Evolutionary conservation across 768 basidiomycete genomes (phyloP).

Genomic region (Calocera viscosa): DNA sequence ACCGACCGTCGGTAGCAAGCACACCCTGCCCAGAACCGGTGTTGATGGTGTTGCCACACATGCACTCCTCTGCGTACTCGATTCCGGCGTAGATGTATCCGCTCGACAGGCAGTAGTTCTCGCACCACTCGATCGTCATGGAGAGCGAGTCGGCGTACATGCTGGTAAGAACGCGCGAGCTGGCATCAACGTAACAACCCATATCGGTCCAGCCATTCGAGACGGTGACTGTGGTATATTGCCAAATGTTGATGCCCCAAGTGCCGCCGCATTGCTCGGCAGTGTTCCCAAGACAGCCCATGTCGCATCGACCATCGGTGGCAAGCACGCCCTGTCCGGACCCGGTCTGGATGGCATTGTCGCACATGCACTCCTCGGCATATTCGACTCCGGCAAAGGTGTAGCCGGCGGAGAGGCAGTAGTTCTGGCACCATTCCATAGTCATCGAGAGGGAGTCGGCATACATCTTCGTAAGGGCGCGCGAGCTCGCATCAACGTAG

Average conservation of each 20-base stretch:
- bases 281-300: constrained; percentile 5
- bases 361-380: constrained; percentile 1
- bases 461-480: not conserved
- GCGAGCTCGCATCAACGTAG: not conserved
- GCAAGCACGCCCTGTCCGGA: constrained; percentile 11
- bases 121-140: constrained; percentile 16
- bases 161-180: not conserved
- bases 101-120: constrained; percentile 14
- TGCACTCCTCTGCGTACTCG: constrained; percentile 13
- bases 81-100: constrained; percentile 13
- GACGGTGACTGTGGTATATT: not conserved
- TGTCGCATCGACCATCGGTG: constrained; percentile 3
- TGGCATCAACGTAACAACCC: not conserved
- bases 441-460: not conserved
- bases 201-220: not conserved
- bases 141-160: not conserved
- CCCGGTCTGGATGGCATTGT: constrained; percentile 8
- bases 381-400: not conserved
- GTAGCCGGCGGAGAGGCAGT: not conserved
- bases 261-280: constrained; percentile 8
- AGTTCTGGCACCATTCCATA: not conserved
- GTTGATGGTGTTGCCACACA: constrained; percentile 13
- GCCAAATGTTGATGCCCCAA: not conserved
- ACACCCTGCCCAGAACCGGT: constrained; percentile 13
- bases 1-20: constrained; percentile 12